Conservation (phyloP, 2,329 filamentous ascomycete species). For the Daldinia sp. region DNA sequence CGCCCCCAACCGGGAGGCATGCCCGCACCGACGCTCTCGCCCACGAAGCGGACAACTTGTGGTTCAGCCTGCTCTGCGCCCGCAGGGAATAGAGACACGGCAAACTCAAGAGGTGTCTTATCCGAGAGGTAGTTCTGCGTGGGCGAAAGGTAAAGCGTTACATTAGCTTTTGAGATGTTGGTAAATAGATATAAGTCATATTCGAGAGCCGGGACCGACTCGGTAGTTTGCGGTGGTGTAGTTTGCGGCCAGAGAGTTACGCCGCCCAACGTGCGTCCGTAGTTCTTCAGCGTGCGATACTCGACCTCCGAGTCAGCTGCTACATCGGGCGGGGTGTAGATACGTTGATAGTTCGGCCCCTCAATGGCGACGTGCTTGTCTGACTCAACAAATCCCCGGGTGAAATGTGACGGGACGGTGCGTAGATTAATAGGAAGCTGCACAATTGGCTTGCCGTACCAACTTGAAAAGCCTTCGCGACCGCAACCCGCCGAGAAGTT, state of each 20-base stretch:
- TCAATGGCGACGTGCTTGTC: conserved; percentile 69
- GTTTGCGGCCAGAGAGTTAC: conserved; percentile 68
- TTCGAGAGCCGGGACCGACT: conserved; percentile 66
- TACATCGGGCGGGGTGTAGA: conserved; percentile 49
- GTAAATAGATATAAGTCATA: conserved; percentile 74
- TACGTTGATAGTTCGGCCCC: conserved; percentile 63
- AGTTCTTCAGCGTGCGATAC: conserved; percentile 65
- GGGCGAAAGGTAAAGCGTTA: conserved; percentile 65
- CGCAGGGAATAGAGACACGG: conserved; percentile 52
- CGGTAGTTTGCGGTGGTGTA: conserved; percentile 62
- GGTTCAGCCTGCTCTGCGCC: conserved; percentile 46
- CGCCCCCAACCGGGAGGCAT: conserved; percentile 59
- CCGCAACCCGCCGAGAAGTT: conserved; percentile 59
- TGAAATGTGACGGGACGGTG: conserved; percentile 63
- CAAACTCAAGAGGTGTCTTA: conserved; percentile 57
- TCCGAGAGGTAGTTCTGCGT: conserved; percentile 66
- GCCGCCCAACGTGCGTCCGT: conserved; percentile 69
- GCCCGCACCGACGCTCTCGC: conserved; percentile 55
- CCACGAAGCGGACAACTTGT: conserved; percentile 57
- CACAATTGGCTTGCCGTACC: conserved; percentile 58
- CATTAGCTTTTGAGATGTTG: conserved; percentile 57
- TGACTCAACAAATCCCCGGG: conserved; percentile 71
- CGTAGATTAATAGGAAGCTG: conserved; percentile 67
- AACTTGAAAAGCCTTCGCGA: conserved; percentile 47
- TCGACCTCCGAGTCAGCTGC: conserved; percentile 51